Evolutionary conservation across 345 rosid species (phyloP), one percentile per base, ranked within the genome.

Genomic region (Eucalyptus regnans): DNA sequence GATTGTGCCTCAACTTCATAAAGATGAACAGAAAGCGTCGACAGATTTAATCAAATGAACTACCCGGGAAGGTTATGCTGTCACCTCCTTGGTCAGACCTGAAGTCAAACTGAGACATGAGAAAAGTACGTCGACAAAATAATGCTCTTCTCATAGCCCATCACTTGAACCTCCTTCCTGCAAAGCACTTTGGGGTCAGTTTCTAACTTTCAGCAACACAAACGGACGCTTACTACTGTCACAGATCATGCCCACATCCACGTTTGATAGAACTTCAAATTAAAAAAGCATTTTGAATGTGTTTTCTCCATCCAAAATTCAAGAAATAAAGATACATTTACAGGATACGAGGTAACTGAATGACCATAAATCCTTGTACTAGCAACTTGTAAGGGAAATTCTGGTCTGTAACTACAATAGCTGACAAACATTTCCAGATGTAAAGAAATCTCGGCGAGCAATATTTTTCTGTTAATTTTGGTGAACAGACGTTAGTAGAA

Each of bases 161-260:
- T 58, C 79, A 93, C 87, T 89, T 90, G 93, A 90, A 96, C 91
- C 91, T 96, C 97, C 92, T 94, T 95, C 99, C 99, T 97, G 96
- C 88, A 90, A 89, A 89, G 33, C 62, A 46, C 48, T 76, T 22
- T 4, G 48, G 12, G 84, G 48, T 76, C 48, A 76, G 15, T 76
- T 41, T 41, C 48, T 37, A 41, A 76, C 27, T 76, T 6, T 76
- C 48, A 10, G 88, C 86, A 90, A 84, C 68, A 64, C 37, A 48
- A 86, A 29, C n/a, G 23, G 50, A 20, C 60, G 60, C 15, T n/a
- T 50, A 50, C 62, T 16, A 12, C 71, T 48, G 6, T 18, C 83
- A 76, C 66, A 86, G 41, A 15, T 87, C 68, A 85, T 49, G n/a
- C 76, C 84, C 84, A 20, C 48, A 76, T 76, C 46, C 44, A 33